Evolutionary conservation across 2,329 filamentous ascomycete genomes (phyloP).

Genomic region (Teratosphaeria viscida): DNA sequence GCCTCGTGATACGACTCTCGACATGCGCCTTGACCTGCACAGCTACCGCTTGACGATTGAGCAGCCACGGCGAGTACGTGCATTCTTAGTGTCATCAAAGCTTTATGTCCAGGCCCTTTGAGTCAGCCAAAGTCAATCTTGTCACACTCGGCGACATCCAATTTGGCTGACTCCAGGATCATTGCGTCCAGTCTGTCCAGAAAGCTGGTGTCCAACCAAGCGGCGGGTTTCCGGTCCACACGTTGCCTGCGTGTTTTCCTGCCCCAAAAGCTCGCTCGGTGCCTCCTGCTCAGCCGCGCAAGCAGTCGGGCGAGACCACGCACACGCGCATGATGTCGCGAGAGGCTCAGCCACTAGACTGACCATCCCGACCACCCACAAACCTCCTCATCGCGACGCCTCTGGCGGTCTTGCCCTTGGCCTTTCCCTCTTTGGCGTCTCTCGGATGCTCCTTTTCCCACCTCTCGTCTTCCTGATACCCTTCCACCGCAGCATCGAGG

Average conservation of each 20-base stretch:
- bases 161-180: not conserved
- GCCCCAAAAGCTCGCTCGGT: not conserved
- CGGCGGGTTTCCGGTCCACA: not conserved
- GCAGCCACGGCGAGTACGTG: too few relatives aligned
- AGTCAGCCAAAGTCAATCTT: not conserved
- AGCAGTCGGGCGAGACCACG: not conserved
- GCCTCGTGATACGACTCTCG: not conserved
- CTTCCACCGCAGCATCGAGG: slow-evolving; percentile 51
- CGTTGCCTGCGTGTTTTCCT: not conserved
- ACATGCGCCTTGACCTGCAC: too few relatives aligned
- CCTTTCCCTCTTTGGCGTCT: slow-evolving; percentile 37
- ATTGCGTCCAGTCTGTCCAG: not conserved
- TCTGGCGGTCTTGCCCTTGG: slow-evolving; percentile 28
- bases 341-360: not conserved
- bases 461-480: slow-evolving; percentile 59
- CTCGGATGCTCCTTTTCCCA: slow-evolving; percentile 64
- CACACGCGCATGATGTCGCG: not conserved
- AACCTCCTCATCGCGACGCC: slow-evolving; percentile 27
- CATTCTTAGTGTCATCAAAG: too few relatives aligned
- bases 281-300: not conserved
- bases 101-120: too few relatives aligned
- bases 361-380: slow-evolving; percentile 8
- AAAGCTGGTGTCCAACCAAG: not conserved
- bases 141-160: not conserved
- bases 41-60: too few relatives aligned